Evolutionary conservation across 2,329 filamentous ascomycete species (phyloP), one percentile per base, ranked within the genome.

Genomic region (Alternaria sp.): DNA sequence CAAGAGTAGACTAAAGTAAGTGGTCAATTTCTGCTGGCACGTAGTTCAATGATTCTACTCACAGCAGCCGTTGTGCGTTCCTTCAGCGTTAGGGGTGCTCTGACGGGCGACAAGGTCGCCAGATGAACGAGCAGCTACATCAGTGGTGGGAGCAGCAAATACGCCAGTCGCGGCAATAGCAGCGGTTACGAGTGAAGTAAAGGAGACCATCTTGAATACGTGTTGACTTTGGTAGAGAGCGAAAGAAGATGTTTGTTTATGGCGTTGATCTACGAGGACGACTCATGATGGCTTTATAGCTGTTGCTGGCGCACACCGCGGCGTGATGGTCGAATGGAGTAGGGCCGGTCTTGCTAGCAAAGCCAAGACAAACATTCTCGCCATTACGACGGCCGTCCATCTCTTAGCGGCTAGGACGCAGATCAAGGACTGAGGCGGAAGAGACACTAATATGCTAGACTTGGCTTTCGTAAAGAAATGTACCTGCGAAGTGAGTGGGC

Each of bases 1-100:
- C 81, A 87, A 8, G 83, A 85, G 75, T 84, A 88, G 79, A 58
- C 56, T 59, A 48, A 9, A 14, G 7, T 34, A 2, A 8, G 31
- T 39, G 10, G 10, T 41, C 17, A 51, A 24, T 10, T n/a, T 31
- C 44, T 37, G 33, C 28, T 39, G 5, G 34, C 14, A 28, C 4
- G 3, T 4, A 6, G 10, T 4, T 42, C 21, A 13, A 17, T 28
- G 21, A 7, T 11, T 9, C 8, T 3, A 59, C 56, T 36, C 46
- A 59, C 83, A 88, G 78, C 81, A 88, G 54, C 85, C 85, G 67
- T 85, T 82, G 77, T 83, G 78, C 6, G 79, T 83, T 48, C 85
- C 85, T 3, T 81, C 83, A 13, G 77, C 73, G 62, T 79, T 83
- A 52, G 78, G 71, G 28, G 83, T 83, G 31, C 78, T 76, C 62